Evolutionary conservation across 352 stramenopile genomes (phyloP), one percentile per base, ranked within the genome.

Genomic region (Pythium sp.): DNA sequence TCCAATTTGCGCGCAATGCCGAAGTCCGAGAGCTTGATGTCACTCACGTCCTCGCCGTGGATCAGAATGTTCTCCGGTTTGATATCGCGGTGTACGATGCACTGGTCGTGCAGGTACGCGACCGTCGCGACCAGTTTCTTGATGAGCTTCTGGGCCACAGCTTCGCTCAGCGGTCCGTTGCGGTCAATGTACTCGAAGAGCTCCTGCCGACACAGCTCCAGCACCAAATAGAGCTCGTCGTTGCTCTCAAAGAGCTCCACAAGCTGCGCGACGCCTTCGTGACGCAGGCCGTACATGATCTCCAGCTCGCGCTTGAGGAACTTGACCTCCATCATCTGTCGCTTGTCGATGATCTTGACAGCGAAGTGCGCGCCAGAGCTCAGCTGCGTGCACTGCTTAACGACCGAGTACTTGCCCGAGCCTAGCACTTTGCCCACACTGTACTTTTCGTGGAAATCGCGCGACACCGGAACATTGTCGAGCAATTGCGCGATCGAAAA

Each of bases 251-350:
- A 96, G 20, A 96, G 74, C 74, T 87, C 86, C n/a, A 92, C 49
- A 28, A 96, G 76, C 18, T 88, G 83, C 46, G 93, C 85, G 22
- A 96, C 80, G 24, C 86, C 86, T 28, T 91, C 81, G 68, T 96
- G 86, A 20, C 77, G 74, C 28, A 96, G 61, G 0, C 60, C 79
- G 68, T 86, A 87, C 83, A 96, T 90, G 71, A 96, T 94, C 72
- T 94, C 86, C n/a, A 94, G 77, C 70, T 96, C 88, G 28, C 87
- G 84, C 72, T 91, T 92, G 46, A 95, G 74, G 57, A 95, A 95
- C 20, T 86, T 82, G 51, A 90, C 66, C 57, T 92, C 84, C 51
- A 90, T 81, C 79, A 92, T 92, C 73, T 92, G 81, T 22, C 79
- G 72, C 75, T 94, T 94, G 79, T 93, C 86, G 43, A 94, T 90